Evolutionary conservation across 2,329 filamentous ascomycete species (phyloP).

Genomic region (Calonectria pseudoreteaudii): DNA sequence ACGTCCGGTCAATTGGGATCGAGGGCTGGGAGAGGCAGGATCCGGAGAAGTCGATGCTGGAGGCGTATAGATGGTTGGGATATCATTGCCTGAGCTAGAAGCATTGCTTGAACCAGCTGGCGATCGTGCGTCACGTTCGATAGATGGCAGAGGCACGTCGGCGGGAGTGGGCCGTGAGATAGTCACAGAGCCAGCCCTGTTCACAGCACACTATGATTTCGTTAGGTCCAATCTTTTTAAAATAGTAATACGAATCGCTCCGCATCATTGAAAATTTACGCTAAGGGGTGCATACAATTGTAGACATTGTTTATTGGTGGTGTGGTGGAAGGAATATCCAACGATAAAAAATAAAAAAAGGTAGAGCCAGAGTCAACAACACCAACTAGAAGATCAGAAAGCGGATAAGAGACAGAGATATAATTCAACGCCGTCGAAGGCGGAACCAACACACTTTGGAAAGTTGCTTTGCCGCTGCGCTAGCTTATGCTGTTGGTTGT

Average conservation of each 20-base stretch:
- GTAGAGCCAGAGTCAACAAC: not conserved
- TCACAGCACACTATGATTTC: not conserved
- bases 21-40: not conserved
- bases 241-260: too few relatives aligned
- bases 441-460: not conserved
- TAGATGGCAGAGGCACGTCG: constrained; percentile 31
- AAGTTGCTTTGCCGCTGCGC: not conserved
- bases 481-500: constrained; percentile 16
- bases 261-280: too few relatives aligned
- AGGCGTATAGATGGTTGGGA: constrained; percentile 25
- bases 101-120: not conserved
- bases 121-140: constrained; percentile 15
- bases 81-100: not conserved
- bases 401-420: too few relatives aligned
- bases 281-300: not conserved
- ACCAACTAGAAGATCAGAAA: not conserved
- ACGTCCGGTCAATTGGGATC: not conserved
- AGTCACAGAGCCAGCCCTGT: not conserved
- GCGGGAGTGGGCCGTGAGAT: not conserved
- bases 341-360: too few relatives aligned
- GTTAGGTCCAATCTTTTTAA: not conserved
- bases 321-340: not conserved
- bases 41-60: constrained; percentile 29
- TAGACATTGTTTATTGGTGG: not conserved
- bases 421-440: too few relatives aligned